phyloP scores from a whole-genome alignment of 2,329 filamentous ascomycete species.

The Penicillium brevicompactum region DNA sequence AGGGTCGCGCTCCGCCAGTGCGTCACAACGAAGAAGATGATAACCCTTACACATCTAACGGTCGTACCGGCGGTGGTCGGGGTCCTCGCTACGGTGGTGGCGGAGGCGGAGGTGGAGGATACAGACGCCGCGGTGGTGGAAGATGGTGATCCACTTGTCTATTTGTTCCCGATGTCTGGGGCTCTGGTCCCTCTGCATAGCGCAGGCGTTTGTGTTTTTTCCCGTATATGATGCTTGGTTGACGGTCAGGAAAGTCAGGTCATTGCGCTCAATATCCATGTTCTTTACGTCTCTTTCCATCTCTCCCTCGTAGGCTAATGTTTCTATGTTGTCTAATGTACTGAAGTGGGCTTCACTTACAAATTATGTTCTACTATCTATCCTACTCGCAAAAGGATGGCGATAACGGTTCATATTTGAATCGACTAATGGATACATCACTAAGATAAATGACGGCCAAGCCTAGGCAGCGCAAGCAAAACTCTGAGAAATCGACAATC shows the following conservation, averaged over 20 bases:
- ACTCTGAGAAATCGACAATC: neutral
- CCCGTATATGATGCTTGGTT: conserved; percentile 27
- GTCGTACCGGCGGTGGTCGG: conserved; percentile 44
- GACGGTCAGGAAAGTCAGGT: conserved; percentile 24
- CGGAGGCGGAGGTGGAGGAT: conserved; percentile 49
- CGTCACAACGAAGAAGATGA: conserved; percentile 59
- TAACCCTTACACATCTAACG: conserved; percentile 52
- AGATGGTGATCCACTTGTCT: conserved; percentile 38
- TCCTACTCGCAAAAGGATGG: neutral
- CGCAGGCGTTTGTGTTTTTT: conserved; percentile 42
- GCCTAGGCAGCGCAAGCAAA: neutral
- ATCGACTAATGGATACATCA: too few relatives aligned
- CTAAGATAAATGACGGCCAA: neutral
- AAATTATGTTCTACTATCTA: too few relatives aligned
- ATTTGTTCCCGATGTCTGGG: conserved; percentile 7
- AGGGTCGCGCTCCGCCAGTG: conserved; percentile 65
- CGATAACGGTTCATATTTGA: neutral
- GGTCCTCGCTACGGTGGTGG: conserved; percentile 47
- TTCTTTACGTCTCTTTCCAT: conserved; percentile 10
- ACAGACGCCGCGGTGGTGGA: conserved; percentile 43
- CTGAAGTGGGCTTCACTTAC: neutral
- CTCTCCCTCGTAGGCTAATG: neutral
- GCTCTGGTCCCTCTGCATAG: conserved; percentile 40
- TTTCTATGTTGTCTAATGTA: neutral
- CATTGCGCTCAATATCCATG: conserved; percentile 23